phyloP scores from a whole-genome alignment of 1,284 basidiomycete genomes.

The Fomitiporia mediterranea region DNA sequence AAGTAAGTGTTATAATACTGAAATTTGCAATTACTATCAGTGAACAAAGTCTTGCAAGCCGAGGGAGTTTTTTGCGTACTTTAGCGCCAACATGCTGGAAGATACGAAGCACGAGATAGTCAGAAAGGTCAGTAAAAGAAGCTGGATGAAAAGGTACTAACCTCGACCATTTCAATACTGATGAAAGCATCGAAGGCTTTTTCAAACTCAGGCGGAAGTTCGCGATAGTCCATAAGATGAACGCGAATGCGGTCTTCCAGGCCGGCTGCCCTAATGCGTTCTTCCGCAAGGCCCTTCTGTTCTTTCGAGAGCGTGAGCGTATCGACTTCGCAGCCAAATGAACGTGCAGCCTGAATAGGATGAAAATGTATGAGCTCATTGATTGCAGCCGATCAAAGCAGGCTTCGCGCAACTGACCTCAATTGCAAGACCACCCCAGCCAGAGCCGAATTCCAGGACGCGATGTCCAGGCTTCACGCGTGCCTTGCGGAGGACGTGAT shows the following conservation, averaged over 20 bases:
- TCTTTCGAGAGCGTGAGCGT: constrained; percentile 83
- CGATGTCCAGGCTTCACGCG: constrained; percentile 74
- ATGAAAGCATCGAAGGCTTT: constrained; percentile 84
- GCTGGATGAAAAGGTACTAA: constrained; percentile 37
- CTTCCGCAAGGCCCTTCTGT: constrained; percentile 83
- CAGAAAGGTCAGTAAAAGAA: background rate
- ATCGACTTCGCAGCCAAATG: constrained; percentile 79
- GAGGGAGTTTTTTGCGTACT: constrained; percentile 24
- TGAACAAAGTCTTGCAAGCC: background rate
- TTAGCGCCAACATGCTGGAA: constrained; percentile 64
- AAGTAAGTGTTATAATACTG: constrained; percentile 71
- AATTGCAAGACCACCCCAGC: constrained; percentile 89
- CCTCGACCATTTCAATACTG: constrained; percentile 90
- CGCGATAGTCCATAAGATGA: constrained; percentile 84
- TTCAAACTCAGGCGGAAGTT: constrained; percentile 71
- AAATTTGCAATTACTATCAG: background rate
- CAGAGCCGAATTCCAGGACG: constrained; percentile 87
- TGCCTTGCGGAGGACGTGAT: constrained; percentile 71
- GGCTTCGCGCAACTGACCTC: constrained; percentile 48
- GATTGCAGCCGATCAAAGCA: constrained; percentile 9
- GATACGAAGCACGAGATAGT: constrained; percentile 14
- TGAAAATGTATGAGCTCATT: background rate
- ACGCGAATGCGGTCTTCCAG: constrained; percentile 70
- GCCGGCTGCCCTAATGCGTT: constrained; percentile 70
- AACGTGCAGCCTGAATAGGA: constrained; percentile 51